phyloP scores from a whole-genome alignment of 352 stramenopile genomes.

The Aphanomyces invadans region DNA sequence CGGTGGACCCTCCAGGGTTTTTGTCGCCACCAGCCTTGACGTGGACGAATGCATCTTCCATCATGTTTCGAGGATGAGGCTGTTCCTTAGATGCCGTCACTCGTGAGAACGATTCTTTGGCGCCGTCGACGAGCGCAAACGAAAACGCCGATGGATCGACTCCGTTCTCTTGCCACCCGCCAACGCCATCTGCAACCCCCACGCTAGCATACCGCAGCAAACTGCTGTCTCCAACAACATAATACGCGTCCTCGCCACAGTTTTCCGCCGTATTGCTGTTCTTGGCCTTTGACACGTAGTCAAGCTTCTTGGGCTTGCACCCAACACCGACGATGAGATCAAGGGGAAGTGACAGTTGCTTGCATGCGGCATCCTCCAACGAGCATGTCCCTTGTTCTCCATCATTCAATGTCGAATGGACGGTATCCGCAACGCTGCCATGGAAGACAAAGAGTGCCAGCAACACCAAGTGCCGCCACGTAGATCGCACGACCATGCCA shows the following conservation, averaged over 20 bases:
- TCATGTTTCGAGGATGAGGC: background rate
- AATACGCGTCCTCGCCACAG: slow-evolving; percentile 16
- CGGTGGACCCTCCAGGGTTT: slow-evolving; percentile 14
- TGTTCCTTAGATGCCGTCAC: background rate
- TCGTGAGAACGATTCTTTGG: slow-evolving; percentile 3
- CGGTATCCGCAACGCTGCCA: background rate
- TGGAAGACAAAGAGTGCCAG: background rate
- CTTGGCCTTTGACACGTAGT: background rate
- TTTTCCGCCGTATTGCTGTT: slow-evolving; percentile 4
- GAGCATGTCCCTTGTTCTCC: slow-evolving; percentile 5
- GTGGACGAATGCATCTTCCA: slow-evolving; percentile 10
- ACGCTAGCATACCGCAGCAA: background rate
- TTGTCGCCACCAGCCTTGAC: slow-evolving; percentile 9
- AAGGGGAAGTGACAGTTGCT: background rate
- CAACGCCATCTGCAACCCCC: slow-evolving; percentile 12
- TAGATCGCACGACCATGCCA: background rate
- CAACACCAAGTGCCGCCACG: background rate
- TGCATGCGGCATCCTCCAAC: background rate
- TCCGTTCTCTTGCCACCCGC: slow-evolving; percentile 14
- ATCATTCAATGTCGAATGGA: background rate
- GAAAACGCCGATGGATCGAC: slow-evolving; percentile 20
- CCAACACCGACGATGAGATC: slow-evolving; percentile 1
- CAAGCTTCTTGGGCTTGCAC: slow-evolving; percentile 21
- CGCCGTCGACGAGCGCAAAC: slow-evolving; percentile 5
- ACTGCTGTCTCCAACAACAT: background rate